Conservation (phyloP, 148 eudicot species). For the Rhododendron vialii region DNA sequence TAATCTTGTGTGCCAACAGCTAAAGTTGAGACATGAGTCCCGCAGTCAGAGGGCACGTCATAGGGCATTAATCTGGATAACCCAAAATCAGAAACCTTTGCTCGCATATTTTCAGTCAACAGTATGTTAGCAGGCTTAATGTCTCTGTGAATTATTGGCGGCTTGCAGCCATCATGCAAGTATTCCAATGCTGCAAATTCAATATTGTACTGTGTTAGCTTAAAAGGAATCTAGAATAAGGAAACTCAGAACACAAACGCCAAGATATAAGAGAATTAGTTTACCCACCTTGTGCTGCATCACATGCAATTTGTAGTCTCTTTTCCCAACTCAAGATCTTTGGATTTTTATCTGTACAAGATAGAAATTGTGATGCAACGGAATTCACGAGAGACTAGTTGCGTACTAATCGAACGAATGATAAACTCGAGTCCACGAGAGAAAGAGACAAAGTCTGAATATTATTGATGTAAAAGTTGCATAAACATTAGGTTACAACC, state of each 20-base stretch:
- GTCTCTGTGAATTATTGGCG: conserved; percentile 14
- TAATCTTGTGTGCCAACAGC: not conserved
- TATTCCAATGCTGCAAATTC: not conserved
- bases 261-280: not conserved
- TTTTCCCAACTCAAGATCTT: not conserved
- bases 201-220: not conserved
- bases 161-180: conserved; percentile 6
- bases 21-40: not conserved
- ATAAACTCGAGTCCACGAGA: no score
- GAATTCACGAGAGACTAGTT: no score
- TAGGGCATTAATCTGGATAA: not conserved
- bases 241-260: not conserved
- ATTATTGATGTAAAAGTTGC: no score
- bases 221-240: not conserved
- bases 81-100: conserved; percentile 6
- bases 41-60: not conserved
- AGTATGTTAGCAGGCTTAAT: conserved; percentile 2
- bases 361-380: not conserved
- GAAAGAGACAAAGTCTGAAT: no score
- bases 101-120: not conserved
- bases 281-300: not conserved
- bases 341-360: not conserved
- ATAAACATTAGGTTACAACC: no score
- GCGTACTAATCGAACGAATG: no score
- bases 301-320: not conserved